phyloP scores from a whole-genome alignment of 768 basidiomycete species.

The Chalciporus chontae region DNA sequence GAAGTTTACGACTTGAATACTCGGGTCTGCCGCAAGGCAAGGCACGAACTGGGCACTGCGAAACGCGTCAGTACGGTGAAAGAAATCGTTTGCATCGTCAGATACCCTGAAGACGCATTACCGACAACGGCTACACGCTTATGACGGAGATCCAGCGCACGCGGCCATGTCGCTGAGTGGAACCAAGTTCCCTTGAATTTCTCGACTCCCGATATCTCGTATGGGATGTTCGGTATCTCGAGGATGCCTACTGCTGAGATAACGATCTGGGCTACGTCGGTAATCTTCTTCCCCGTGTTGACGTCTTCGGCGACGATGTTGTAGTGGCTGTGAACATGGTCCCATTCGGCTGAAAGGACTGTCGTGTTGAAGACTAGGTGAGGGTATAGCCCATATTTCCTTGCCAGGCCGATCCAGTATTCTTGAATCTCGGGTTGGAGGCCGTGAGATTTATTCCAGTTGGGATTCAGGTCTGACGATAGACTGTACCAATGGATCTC shows the following conservation, averaged over 20 bases:
- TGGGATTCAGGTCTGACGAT: slow-evolving; percentile 44
- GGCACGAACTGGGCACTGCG: slow-evolving; percentile 62
- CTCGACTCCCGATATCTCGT: slow-evolving; percentile 32
- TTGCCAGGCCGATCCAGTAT: slow-evolving; percentile 41
- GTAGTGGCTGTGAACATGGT: slow-evolving; percentile 33
- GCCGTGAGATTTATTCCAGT: slow-evolving; percentile 43
- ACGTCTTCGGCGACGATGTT: slow-evolving; percentile 32
- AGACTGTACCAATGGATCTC: slow-evolving; percentile 42
- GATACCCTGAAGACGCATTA: slow-evolving; percentile 63
- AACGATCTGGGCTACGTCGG: slow-evolving; percentile 41
- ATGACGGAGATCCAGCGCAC: slow-evolving; percentile 35
- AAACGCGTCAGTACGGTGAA: slow-evolving; percentile 1
- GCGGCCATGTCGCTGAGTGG: slow-evolving; percentile 52
- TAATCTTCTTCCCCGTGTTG: slow-evolving; percentile 27
- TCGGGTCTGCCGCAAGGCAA: slow-evolving; percentile 46
- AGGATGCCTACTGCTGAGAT: slow-evolving; percentile 50
- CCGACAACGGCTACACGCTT: slow-evolving; percentile 48
- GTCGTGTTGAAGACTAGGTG: slow-evolving; percentile 42
- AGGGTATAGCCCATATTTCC: slow-evolving; percentile 40
- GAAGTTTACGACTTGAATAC: slow-evolving; percentile 55
- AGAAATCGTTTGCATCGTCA: not conserved
- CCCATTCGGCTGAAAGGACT: slow-evolving; percentile 48
- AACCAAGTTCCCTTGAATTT: slow-evolving; percentile 48
- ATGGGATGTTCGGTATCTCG: slow-evolving; percentile 40
- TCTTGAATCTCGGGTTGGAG: slow-evolving; percentile 39